Evolutionary conservation across 805 yeast genomes (phyloP).

Genomic region (Ogataea paraovalis): DNA sequence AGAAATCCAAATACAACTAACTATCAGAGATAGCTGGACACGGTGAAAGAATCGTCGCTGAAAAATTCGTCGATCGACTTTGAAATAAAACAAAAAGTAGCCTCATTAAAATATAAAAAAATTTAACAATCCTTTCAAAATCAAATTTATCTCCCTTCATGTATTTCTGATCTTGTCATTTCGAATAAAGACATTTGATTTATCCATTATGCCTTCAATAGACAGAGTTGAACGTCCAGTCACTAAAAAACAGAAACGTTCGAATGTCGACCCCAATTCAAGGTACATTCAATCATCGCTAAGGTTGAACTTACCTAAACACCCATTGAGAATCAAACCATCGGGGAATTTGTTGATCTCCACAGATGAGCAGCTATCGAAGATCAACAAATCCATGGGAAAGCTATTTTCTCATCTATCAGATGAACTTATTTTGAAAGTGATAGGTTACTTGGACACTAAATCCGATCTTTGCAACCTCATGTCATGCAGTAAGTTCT

Average conservation of each 20-base stretch:
- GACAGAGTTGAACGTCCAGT: not conserved
- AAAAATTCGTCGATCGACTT: conserved; percentile 1
- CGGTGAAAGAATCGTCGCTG: not conserved
- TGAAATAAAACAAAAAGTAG: not conserved
- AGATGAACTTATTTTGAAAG: conserved; percentile 60
- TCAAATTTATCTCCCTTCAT: not conserved
- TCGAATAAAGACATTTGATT: no score
- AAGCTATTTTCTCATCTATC: conserved; percentile 41
- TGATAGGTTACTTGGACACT: conserved; percentile 46
- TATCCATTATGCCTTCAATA: not conserved
- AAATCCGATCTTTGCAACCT: conserved; percentile 46
- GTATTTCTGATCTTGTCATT: no score
- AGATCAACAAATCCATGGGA: conserved; percentile 46
- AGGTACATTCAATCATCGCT: conserved; percentile 20
- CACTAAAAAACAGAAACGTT: not conserved
- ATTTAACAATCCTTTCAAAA: no score
- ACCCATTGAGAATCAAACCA: conserved; percentile 74
- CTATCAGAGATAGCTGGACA: no score
- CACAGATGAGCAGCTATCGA: conserved; percentile 12
- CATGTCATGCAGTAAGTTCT: conserved; percentile 57
- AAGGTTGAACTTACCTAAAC: conserved; percentile 36
- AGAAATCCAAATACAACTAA: no score
- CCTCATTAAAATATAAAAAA: no score
- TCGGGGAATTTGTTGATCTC: conserved; percentile 51
- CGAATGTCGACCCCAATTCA: not conserved